These are phyloP conservation scores for Picea glauca DNA, from an alignment of 75 land plant genomes.

Conservation along the genomic window DNA sequence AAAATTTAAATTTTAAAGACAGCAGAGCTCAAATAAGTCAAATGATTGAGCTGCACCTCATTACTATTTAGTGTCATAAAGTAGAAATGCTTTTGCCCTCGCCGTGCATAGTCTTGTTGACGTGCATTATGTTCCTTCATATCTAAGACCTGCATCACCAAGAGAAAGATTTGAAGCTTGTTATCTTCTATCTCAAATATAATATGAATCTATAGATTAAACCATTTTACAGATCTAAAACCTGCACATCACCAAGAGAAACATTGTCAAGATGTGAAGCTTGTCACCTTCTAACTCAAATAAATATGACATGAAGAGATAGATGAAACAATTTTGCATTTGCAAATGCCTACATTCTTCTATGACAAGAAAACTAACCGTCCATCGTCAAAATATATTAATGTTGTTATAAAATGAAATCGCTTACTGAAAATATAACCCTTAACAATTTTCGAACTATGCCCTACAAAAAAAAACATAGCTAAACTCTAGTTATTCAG, in stretches of 20 bases:
- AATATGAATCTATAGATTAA: background rate
- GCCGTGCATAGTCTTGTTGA: conserved; percentile 35
- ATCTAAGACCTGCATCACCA: conserved; percentile 32
- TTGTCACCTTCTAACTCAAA: background rate
- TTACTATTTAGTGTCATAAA: conserved; percentile 39
- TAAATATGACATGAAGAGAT: background rate
- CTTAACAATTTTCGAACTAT: background rate
- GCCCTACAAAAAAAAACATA: no score
- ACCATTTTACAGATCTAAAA: conserved; percentile 8
- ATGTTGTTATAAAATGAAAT: background rate
- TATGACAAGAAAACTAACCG: background rate
- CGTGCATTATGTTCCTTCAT: conserved; percentile 29
- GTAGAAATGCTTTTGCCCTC: conserved; percentile 44
- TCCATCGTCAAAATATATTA: background rate
- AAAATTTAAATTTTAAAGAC: background rate
- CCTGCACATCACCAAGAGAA: conserved; percentile 18
- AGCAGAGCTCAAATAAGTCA: background rate
- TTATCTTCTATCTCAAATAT: background rate
- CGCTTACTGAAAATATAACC: background rate
- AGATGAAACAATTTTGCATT: background rate
- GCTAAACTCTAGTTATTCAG: background rate
- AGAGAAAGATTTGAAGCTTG: background rate
- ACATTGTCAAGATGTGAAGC: background rate
- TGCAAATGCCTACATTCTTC: background rate
- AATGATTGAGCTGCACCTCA: conserved; percentile 22